Evolutionary conservation across 148 eudicot genomes (phyloP), one percentile per base, ranked within the genome.

Genomic region (Tetragonia tetragonoides): DNA sequence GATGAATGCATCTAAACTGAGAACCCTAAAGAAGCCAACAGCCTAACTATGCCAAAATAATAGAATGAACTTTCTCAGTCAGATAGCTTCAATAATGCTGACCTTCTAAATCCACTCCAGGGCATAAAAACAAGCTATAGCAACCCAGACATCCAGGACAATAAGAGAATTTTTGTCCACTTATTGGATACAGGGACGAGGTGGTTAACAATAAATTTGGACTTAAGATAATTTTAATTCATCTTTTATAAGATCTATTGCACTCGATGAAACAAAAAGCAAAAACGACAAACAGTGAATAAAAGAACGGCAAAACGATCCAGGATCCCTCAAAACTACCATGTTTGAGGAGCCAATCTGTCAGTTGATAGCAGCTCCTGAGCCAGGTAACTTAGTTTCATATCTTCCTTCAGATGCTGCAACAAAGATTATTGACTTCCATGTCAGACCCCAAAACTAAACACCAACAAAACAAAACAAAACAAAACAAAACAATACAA

Each of bases 391-490:
- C 99, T 91, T 85, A 96, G 82, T 85, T 89, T 93, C 98, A 91
- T 96, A 81, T 96, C 99, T 85, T 93, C 93, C 86, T 91, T 96
- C 81, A 96, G 72, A 85, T 90, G 99, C 99, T 96, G 88, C 79
- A 86, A 80, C 70, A 82, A 47, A 74, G 56, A 23, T 15, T 10
- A 17, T 24, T 46, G 72, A 62, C 7, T 34, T 68, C 28, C 42
- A 70, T 7, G 73, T 74, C 64, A 82, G 68, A 70, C 62, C 7
- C 61, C 42, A n/a, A 46, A 53, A 28, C 34, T 28, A 28, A 28
- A 28, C 34, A 28, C n/a, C n/a, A n/a, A 5, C 2, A 10, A 10
- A 10, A 6, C 3, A 49, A 2, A 6, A 7, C 0, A 49, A 49
- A 6, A 5, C 2, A 10, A 10, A 10, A 6, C 3, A 49, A 2